Percentiles rank a stretch among this genome's conserved stretches.
Evolutionary conservation across 225 moss, liverwort and hornwort species (phyloP).

Genomic region (Neckera pumila): DNA sequence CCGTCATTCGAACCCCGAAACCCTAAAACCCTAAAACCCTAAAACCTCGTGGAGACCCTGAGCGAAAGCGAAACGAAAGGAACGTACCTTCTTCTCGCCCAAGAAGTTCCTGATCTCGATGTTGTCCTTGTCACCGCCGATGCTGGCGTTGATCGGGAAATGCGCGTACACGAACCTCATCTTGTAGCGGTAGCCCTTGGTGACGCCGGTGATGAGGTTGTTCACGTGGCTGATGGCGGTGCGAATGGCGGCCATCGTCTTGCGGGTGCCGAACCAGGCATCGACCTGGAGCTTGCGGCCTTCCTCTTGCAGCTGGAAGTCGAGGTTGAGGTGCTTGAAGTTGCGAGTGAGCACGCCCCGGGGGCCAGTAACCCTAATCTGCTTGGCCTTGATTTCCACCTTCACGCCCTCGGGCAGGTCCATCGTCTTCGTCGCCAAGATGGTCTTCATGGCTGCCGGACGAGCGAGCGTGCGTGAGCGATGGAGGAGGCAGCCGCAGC

Average conservation of each 20-base stretch:
- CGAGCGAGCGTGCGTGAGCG: neutral
- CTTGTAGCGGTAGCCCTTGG: constrained; percentile 70
- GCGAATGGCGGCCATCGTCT: constrained; percentile 69
- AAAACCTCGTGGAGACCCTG: neutral
- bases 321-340: constrained; percentile 73
- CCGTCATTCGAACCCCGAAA: neutral
- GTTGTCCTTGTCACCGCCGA: constrained; percentile 44
- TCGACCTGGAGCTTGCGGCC: constrained; percentile 70
- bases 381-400: constrained; percentile 68
- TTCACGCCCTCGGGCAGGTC: constrained; percentile 56
- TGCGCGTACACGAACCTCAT: constrained; percentile 85
- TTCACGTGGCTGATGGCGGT: constrained; percentile 69
- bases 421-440: constrained; percentile 51
- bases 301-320: constrained; percentile 51
- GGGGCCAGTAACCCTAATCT: constrained; percentile 59
- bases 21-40: neutral
- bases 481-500: neutral
- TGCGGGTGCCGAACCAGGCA: constrained; percentile 67
- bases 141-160: constrained; percentile 78
- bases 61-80: neutral
- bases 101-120: constrained; percentile 82
- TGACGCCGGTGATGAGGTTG: constrained; percentile 74
- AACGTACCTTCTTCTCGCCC: constrained; percentile 74
- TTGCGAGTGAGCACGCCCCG: constrained; percentile 60
- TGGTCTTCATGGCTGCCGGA: constrained; percentile 45